Evolutionary conservation across 768 basidiomycete species (phyloP).

Genomic region (Kwoniella bestiolae): DNA sequence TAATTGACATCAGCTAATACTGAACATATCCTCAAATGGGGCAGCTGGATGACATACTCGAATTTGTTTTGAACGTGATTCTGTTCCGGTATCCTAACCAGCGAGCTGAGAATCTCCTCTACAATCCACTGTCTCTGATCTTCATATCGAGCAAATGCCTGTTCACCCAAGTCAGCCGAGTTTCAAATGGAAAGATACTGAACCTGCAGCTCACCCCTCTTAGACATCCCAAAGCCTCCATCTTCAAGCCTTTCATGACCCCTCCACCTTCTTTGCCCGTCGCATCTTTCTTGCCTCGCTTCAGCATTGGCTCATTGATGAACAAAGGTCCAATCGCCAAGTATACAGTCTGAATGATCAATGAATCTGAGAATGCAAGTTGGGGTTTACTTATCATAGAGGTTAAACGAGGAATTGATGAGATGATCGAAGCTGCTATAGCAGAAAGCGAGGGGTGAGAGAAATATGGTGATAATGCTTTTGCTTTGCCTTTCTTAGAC

Average conservation of each 20-base stretch:
- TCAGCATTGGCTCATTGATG: slow-evolving; percentile 70
- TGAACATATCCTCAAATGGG: too few species aligned
- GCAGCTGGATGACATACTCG: slow-evolving; percentile 68
- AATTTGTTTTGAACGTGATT: slow-evolving; percentile 91
- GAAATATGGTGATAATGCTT: slow-evolving; percentile 32
- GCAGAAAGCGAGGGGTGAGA: slow-evolving; percentile 31
- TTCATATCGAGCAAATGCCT: slow-evolving; percentile 86
- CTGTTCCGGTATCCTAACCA: slow-evolving; percentile 85
- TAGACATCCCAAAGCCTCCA: slow-evolving; percentile 81
- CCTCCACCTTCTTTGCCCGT: slow-evolving; percentile 67
- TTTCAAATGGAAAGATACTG: background rate
- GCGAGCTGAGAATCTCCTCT: slow-evolving; percentile 89
- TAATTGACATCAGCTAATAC: slow-evolving; percentile 5
- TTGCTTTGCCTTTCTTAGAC: slow-evolving; percentile 17
- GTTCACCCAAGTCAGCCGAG: background rate
- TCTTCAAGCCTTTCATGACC: slow-evolving; percentile 77
- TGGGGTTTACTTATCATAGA: slow-evolving; percentile 70
- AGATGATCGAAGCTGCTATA: slow-evolving; percentile 72
- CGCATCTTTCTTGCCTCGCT: slow-evolving; percentile 65
- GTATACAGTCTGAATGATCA: slow-evolving; percentile 91
- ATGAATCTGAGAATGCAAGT: slow-evolving; percentile 81
- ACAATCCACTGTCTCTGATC: slow-evolving; percentile 95
- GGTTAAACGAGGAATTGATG: slow-evolving; percentile 75
- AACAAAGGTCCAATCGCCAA: slow-evolving; percentile 95
- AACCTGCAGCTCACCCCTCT: slow-evolving; percentile 69